These are phyloP conservation scores for Bipolaris zeicola DNA, from an alignment of 2,329 filamentous ascomycete species.

Conservation along the genomic window DNA sequence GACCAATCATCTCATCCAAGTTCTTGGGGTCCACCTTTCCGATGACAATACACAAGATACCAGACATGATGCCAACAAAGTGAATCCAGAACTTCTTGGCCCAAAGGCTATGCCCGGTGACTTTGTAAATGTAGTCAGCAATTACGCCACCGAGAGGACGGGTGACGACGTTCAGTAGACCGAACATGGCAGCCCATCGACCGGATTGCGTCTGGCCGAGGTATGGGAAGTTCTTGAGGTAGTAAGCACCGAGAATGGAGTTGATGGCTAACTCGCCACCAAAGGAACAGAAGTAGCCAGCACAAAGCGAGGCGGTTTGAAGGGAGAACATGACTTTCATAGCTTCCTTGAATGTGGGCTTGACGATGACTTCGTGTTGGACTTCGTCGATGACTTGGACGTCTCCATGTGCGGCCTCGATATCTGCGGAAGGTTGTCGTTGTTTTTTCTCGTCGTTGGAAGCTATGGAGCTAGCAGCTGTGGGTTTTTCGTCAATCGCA, in stretches of 20 bases:
- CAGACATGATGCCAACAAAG: slow-evolving; percentile 61
- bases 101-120: slow-evolving; percentile 59
- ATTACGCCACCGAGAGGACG: slow-evolving; percentile 69
- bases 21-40: slow-evolving; percentile 67
- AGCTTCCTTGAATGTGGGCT: slow-evolving; percentile 65
- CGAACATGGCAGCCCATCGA: slow-evolving; percentile 74
- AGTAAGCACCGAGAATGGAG: slow-evolving; percentile 65
- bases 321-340: slow-evolving; percentile 67
- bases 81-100: slow-evolving; percentile 68
- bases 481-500: slow-evolving; percentile 53
- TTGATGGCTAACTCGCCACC: slow-evolving; percentile 66
- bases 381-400: slow-evolving; percentile 62
- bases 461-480: slow-evolving; percentile 41
- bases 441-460: slow-evolving; percentile 49
- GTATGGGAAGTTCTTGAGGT: slow-evolving; percentile 60
- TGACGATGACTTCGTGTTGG: slow-evolving; percentile 65
- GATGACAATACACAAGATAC: slow-evolving; percentile 66
- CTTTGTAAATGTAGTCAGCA: slow-evolving; percentile 61
- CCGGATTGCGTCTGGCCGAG: slow-evolving; percentile 62
- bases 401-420: slow-evolving; percentile 57
- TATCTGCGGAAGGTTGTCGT: slow-evolving; percentile 30
- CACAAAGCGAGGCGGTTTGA: slow-evolving; percentile 59
- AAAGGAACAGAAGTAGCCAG: slow-evolving; percentile 65
- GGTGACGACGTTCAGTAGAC: slow-evolving; percentile 72
- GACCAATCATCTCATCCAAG: slow-evolving; percentile 71